These are phyloP conservation scores for Crithidia expoeki DNA, from an alignment of 208 protist species.

Conservation along the genomic window DNA sequence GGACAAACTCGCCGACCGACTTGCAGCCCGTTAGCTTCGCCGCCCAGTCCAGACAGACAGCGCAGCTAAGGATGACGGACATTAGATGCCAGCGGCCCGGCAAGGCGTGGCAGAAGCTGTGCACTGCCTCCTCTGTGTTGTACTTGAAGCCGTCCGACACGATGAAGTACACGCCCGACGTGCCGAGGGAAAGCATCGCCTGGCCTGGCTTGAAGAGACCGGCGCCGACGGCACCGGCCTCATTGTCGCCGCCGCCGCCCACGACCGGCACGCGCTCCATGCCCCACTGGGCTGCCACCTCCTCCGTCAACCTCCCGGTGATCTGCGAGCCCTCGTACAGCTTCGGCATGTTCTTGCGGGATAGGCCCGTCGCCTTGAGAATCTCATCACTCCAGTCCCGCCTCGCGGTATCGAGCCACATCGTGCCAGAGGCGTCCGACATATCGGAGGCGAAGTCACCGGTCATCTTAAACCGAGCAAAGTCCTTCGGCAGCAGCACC, in stretches of 20 bases:
- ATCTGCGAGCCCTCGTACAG: constrained; percentile 73
- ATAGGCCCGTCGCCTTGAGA: constrained; percentile 65
- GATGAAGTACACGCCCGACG: constrained; percentile 86
- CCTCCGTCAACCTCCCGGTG: constrained; percentile 46
- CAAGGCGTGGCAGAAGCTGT: constrained; percentile 83
- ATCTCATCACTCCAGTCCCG: constrained; percentile 75
- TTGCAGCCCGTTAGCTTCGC: constrained; percentile 67
- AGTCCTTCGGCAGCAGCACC: constrained; percentile 84
- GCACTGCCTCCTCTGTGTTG: constrained; percentile 80
- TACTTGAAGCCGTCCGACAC: constrained; percentile 75
- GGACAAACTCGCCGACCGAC: constrained; percentile 60
- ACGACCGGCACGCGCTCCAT: constrained; percentile 66
- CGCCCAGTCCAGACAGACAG: constrained; percentile 78
- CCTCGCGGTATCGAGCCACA: constrained; percentile 76
- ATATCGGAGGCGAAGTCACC: constrained; percentile 72
- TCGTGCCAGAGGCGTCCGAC: constrained; percentile 73
- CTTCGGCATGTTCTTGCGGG: constrained; percentile 67
- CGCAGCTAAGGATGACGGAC: constrained; percentile 84
- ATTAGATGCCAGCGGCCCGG: constrained; percentile 79
- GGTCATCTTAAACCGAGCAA: constrained; percentile 70
- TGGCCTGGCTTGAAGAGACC: constrained; percentile 70
- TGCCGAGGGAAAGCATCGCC: constrained; percentile 84
- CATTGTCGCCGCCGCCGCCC: constrained; percentile 79
- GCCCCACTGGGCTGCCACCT: constrained; percentile 56
- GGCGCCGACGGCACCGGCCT: constrained; percentile 67